Base-by-base conservation (phyloP, 2,329 filamentous ascomycete species). In the Aspergillus tanneri region DNA sequence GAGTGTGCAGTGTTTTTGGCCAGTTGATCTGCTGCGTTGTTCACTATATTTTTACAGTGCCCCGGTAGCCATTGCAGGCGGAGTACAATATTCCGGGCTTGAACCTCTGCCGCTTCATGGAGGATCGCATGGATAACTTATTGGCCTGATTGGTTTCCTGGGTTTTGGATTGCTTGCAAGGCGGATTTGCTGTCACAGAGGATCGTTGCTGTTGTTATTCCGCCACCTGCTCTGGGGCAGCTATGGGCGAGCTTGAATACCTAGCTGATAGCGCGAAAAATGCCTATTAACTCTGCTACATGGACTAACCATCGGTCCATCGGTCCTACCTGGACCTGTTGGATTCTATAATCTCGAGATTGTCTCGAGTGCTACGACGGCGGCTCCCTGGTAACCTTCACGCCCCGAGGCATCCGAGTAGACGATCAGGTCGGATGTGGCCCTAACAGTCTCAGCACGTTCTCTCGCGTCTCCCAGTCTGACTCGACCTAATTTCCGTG, bases 401-500 rank as follows among this genome's bases (percentile, higher is more conserved):
- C 49, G 52, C 39, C 54, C 50, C 1, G 53, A 58, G 42, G 49
- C 52, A 34, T 59, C 56, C n/a, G 48, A 56, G 38, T 54, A 58
- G 24, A 61, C 43, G 1, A 52, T 37, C 6, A 59, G 42, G 23
- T 51, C 50, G 1, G 50, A 46, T 2, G 16, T 53, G 4, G 43
- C 32, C 24, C 42, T n/a, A n/a, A 23, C 44, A 4, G 51, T 34
- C 37, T 58, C 42, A 1, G 54, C 56, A n/a, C 41, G 25, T 12
- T 62, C 52, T 22, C 19, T 50, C 16, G 50, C 61, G n/a, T 42
- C 19, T 61, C 55, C 40, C 55, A 44, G 45, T 64, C 53, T 21
- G 28, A 23, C 32, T 53, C 37, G 24, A 65, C 53, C 16, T 59
- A 16, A 64, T 60, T 42, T 59, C 46, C 12, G 42, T n/a, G 45